Conservation (phyloP, 1,284 basidiomycete genomes). For the Apiotrichum akiyoshidainum region DNA sequence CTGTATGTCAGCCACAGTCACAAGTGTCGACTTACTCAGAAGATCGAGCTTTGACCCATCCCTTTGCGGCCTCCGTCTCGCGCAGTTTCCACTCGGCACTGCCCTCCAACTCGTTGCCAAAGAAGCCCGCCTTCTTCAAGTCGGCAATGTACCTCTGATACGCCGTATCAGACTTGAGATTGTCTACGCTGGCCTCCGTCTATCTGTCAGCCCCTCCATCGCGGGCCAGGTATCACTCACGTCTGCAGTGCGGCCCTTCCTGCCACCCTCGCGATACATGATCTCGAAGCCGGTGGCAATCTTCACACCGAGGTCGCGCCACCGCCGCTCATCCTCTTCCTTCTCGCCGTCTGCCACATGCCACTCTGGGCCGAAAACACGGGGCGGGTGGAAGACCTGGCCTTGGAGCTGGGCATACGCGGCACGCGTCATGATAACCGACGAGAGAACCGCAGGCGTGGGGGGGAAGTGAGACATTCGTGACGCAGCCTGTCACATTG, state of each 20-base stretch:
- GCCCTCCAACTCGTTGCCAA: conserved; percentile 68
- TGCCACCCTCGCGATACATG: conserved; percentile 75
- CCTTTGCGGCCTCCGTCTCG: conserved; percentile 66
- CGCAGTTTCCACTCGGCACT: conserved; percentile 69
- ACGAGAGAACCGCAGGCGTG: conserved; percentile 58
- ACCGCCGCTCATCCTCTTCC: conserved; percentile 61
- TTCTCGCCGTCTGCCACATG: conserved; percentile 52
- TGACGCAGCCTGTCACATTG: conserved; percentile 63
- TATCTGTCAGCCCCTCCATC: not conserved
- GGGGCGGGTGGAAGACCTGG: conserved; percentile 88
- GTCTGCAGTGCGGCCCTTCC: conserved; percentile 52
- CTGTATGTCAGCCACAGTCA: conserved; percentile 14
- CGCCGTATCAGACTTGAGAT: conserved; percentile 20
- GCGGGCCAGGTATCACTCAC: conserved; percentile 44
- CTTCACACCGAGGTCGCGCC: conserved; percentile 85
- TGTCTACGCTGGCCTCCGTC: conserved; percentile 6
- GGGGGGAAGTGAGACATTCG: conserved; percentile 86
- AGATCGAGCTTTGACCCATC: conserved; percentile 63
- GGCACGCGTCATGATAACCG: conserved; percentile 74
- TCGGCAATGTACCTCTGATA: conserved; percentile 60
- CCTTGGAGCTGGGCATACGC: conserved; percentile 88
- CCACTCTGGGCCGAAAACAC: conserved; percentile 68
- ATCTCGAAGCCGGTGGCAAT: conserved; percentile 93
- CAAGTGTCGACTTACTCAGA: conserved; percentile 60
- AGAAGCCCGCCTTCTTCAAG: conserved; percentile 66